Evolutionary conservation across 164 flowering plant species (phyloP).

Genomic region (Santalum album): DNA sequence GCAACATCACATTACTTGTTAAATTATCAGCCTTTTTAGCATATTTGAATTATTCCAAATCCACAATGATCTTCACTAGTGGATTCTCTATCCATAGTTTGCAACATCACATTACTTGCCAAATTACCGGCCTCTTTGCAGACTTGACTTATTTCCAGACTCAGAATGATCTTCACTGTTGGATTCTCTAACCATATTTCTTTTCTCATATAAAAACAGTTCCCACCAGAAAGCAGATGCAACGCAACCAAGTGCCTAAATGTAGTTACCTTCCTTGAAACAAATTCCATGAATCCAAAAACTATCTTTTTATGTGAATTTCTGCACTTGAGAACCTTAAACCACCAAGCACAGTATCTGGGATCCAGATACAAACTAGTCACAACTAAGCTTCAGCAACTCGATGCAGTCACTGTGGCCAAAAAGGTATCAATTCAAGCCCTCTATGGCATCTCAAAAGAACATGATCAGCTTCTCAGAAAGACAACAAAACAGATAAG

Average conservation of each 20-base stretch:
- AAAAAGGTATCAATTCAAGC: slow-evolving; percentile 7
- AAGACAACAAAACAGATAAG: not conserved
- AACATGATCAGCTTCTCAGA: slow-evolving; percentile 8
- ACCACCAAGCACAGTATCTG: not conserved
- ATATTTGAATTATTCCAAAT: too few relatives aligned
- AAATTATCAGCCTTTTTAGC: too few relatives aligned
- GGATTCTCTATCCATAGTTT: too few relatives aligned
- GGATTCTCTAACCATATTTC: too few relatives aligned
- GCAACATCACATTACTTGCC: too few relatives aligned
- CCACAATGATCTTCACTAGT: too few relatives aligned
- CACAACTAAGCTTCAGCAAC: slow-evolving; percentile 11
- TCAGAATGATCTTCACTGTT: too few relatives aligned
- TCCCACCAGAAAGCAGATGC: not conserved
- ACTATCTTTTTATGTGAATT: slow-evolving; percentile 5
- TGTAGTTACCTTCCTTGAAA: slow-evolving; percentile 2
- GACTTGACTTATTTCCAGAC: too few relatives aligned
- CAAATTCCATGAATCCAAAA: slow-evolving; percentile 4
- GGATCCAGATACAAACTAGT: slow-evolving; percentile 2
- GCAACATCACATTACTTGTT: too few relatives aligned
- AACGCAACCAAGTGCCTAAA: slow-evolving; percentile 9
- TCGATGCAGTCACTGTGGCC: slow-evolving; percentile 10
- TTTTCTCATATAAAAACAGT: too few relatives aligned
- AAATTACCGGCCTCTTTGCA: too few relatives aligned
- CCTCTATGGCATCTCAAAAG: slow-evolving; percentile 17
- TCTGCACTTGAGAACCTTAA: slow-evolving; percentile 6